These are phyloP conservation scores for Hemileccinum impolitum DNA, from an alignment of 768 basidiomycete species.

Conservation along the genomic window DNA sequence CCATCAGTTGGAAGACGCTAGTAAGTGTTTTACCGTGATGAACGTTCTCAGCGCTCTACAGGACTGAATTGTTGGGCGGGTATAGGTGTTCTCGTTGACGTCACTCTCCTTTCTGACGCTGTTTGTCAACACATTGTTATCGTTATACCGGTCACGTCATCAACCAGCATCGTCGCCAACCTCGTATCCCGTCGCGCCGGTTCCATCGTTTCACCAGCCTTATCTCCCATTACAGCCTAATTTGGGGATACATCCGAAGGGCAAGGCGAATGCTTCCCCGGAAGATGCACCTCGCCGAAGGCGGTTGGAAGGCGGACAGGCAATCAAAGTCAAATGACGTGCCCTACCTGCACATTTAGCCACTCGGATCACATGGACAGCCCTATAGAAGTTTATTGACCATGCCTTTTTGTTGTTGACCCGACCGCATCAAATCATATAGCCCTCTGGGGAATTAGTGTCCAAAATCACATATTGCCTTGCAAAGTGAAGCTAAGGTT, in stretches of 20 bases:
- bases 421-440: conserved; percentile 22
- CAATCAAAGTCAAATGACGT: conserved; percentile 52
- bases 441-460: conserved; percentile 21
- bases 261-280: conserved; percentile 24
- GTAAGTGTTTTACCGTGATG: conserved; percentile 43
- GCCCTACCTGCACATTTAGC: conserved; percentile 14
- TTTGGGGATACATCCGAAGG: conserved; percentile 44
- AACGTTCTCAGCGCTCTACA: conserved; percentile 12
- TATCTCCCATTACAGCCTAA: conserved; percentile 52
- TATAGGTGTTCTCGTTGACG: conserved; percentile 68
- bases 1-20: conserved; percentile 96
- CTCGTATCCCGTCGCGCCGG: conserved; percentile 40
- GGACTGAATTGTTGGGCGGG: conserved; percentile 15
- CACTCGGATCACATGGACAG: conserved; percentile 28
- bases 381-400: conserved; percentile 21
- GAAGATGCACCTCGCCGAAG: conserved; percentile 50
- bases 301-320: conserved; percentile 52
- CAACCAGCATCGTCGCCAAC: conserved; percentile 40
- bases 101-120: conserved; percentile 74
- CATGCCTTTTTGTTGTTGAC: conserved; percentile 16
- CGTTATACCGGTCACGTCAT: conserved; percentile 69
- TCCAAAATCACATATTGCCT: conserved; percentile 4
- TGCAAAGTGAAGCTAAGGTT: conserved; percentile 10
- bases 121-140: conserved; percentile 77
- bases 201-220: conserved; percentile 43